Percentiles rank a stretch among this genome's conserved stretches.
These are phyloP conservation scores for Phoma sp. DNA, from an alignment of 2,329 filamentous ascomycete species.

Conservation along the genomic window DNA sequence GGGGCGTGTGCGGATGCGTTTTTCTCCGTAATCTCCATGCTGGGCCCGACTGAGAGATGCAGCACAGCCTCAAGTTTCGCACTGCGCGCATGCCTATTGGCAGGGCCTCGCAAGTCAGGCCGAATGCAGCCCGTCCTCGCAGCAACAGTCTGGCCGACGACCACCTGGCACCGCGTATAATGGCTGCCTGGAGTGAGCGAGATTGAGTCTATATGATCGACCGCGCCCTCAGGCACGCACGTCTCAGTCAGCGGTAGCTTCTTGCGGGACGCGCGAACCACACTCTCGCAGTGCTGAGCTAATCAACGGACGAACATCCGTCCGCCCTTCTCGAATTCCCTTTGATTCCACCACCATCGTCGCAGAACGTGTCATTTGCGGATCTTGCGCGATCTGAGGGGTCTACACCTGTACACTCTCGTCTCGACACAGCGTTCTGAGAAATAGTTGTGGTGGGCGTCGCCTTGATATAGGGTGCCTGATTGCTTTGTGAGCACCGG, in stretches of 20 bases:
- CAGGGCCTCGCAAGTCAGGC: constrained; percentile 1
- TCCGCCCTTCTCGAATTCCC: constrained; percentile 15
- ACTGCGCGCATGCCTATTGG: constrained; percentile 4
- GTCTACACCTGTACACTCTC: background rate
- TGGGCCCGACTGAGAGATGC: constrained; percentile 3
- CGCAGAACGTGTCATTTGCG: constrained; percentile 3
- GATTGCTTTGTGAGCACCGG: constrained; percentile 2
- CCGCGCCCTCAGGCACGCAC: constrained; percentile 8
- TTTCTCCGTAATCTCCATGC: constrained; percentile 14
- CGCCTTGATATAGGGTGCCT: constrained; percentile 8
- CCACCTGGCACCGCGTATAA: constrained; percentile 2
- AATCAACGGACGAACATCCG: constrained; percentile 13
- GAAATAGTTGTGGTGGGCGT: background rate
- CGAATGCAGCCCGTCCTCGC: constrained; percentile 6
- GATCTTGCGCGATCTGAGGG: background rate
- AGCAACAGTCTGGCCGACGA: constrained; percentile 7
- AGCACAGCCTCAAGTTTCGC: constrained; percentile 14
- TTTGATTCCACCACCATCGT: constrained; percentile 11
- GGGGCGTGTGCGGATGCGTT: background rate
- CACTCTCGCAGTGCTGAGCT: constrained; percentile 4
- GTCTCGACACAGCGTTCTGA: background rate
- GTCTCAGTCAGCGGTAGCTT: constrained; percentile 7
- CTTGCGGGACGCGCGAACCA: background rate
- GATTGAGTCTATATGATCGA: background rate
- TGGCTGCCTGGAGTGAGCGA: constrained; percentile 6